Evolutionary conservation across 2,329 filamentous ascomycete genomes (phyloP), one percentile per base, ranked within the genome.

Genomic region (Colletotrichum liriopes): DNA sequence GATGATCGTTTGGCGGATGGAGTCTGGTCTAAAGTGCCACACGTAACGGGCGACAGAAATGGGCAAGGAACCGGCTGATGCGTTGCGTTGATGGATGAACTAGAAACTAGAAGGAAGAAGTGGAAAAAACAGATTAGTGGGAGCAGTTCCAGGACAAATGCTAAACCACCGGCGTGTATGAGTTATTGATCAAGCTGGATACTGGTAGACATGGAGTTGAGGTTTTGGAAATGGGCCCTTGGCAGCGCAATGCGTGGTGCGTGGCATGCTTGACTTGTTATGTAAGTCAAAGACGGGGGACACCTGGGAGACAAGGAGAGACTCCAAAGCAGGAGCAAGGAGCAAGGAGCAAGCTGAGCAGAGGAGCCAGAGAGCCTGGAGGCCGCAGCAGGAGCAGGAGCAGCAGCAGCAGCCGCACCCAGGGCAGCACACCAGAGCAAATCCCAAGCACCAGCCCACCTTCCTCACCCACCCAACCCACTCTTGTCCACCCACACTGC

Each of bases 241-340:
- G 58, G 65, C 67, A 68, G 71, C 49, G 41, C 67, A 71, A 62
- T 71, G 61, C 71, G 55, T 70, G 67, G 71, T 72, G 70, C 55
- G 70, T 73, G 71, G 71, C 67, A 73, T 73, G 71, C 71, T 67
- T 54, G 66, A 73, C 61, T 73, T 73, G 71, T 73, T 73, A 73
- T 73, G 71, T 73, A 73, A 73, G 71, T 70, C 56, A 58, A 65
- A 58, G 55, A 71, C 67, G 67, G 71, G 71, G 67, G 58, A 45
- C 61, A 55, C 71, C 67, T 73, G 35, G 71, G 55, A 73, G 59
- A 73, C 66, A 59, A 72, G 41, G 56, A 71, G 70, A 67, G 29
- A 63, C 35, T 58, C 26, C 55, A 35, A 43, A 35, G 39, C 32
- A n/a, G 43, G 45, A 70, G 29, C n/a, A 63, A 23, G 14, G 18